A percentile compares a stretch with the other conserved stretches of the same genome.
These are phyloP conservation scores for Hebeloma cylindrosporum DNA, from an alignment of 768 basidiomycete genomes.

Conservation along the genomic window DNA sequence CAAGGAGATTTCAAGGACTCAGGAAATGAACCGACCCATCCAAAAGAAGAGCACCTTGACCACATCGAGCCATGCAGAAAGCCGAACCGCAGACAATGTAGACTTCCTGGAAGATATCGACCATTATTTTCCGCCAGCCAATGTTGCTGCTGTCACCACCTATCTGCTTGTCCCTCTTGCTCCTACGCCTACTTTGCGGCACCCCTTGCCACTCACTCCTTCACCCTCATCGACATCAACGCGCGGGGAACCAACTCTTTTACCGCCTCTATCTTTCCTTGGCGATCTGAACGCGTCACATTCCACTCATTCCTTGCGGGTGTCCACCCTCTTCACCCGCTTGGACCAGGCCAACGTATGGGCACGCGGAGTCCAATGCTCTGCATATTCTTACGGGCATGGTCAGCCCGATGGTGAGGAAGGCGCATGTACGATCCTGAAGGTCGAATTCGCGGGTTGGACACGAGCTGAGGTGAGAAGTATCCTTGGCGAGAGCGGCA, in stretches of 20 bases:
- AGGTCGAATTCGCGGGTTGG: conserved; percentile 77
- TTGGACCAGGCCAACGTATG: conserved; percentile 72
- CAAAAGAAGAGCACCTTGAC: conserved; percentile 1
- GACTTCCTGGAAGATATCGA: conserved; percentile 42
- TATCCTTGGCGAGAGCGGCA: conserved; percentile 69
- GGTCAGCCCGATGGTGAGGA: conserved; percentile 31
- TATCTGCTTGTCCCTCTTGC: conserved; percentile 74
- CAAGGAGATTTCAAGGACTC: conserved; percentile 25
- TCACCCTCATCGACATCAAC: conserved; percentile 14
- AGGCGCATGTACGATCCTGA: conserved; percentile 64
- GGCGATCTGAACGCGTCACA: conserved; percentile 52
- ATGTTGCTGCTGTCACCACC: conserved; percentile 50
- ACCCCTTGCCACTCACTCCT: conserved; percentile 49
- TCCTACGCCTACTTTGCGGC: conserved; percentile 67
- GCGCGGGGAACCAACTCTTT: conserved; percentile 14
- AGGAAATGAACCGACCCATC: conserved; percentile 36
- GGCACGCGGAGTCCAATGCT: conserved; percentile 58
- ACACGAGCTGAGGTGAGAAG: conserved; percentile 59
- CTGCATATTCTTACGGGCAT: conserved; percentile 53
- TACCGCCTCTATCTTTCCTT: conserved; percentile 55
- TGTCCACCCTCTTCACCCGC: conserved; percentile 66
- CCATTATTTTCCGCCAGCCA: conserved; percentile 55
- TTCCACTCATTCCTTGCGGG: conserved; percentile 57
- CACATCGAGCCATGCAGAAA: conserved; percentile 7
- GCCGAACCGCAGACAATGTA: not conserved